Percentiles rank a stretch among this genome's conserved stretches.
phyloP scores from a whole-genome alignment of 2,329 filamentous ascomycete genomes.

The Ophiostoma perfectum region DNA sequence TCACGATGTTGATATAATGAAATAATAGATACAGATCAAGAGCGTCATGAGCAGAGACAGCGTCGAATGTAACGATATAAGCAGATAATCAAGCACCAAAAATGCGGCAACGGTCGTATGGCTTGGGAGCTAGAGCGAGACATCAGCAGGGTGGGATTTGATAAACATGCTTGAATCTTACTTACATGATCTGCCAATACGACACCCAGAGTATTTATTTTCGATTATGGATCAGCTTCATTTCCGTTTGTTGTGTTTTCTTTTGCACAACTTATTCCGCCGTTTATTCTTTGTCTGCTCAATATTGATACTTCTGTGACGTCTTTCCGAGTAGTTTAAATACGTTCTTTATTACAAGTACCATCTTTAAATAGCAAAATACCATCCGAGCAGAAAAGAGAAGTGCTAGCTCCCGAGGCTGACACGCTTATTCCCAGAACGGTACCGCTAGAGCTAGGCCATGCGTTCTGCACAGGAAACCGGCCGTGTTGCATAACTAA shows the following conservation, averaged over 20 bases:
- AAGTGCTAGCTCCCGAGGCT: not conserved
- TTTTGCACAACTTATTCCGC: not conserved
- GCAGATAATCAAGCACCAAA: not conserved
- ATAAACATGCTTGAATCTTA: not conserved
- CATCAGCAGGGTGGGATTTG: not conserved
- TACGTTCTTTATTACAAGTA: not conserved
- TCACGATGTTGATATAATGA: no score
- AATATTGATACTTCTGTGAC: not conserved
- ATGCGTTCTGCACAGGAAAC: no score
- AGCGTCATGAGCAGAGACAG: not conserved
- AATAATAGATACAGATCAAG: no score
- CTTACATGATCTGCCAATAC: not conserved
- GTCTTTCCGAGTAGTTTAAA: not conserved
- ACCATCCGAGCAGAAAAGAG: not conserved
- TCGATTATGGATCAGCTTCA: not conserved
- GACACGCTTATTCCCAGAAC: not conserved
- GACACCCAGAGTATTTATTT: not conserved
- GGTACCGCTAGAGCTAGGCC: not conserved
- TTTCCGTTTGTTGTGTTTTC: not conserved
- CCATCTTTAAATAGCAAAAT: not conserved
- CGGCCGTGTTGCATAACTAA: no score
- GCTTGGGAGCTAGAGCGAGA: not conserved
- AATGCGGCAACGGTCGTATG: not conserved
- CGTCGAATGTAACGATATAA: not conserved
- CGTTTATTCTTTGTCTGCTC: not conserved